A percentile compares a stretch with the other conserved stretches of the same genome.
Evolutionary conservation across 495 filamentous ascomycete genomes (phyloP).

Genomic region (Penicillium tannophilum): DNA sequence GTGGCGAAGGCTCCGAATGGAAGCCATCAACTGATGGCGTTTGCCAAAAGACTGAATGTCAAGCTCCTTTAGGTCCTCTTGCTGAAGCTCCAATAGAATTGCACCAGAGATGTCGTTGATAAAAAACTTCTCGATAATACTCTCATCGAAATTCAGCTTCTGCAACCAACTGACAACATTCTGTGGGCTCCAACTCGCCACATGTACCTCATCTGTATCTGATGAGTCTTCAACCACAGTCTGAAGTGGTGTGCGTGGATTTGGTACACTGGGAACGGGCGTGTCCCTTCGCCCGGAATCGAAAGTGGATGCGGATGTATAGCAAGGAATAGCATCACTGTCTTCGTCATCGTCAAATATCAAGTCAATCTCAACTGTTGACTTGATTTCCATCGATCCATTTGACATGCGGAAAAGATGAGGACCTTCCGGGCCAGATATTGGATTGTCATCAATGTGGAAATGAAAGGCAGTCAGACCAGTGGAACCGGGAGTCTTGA

Average conservation of each 20-base stretch:
- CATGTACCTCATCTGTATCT: slow-evolving; percentile 16
- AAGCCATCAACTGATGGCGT: slow-evolving; percentile 80
- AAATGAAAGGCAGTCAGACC: slow-evolving; percentile 40
- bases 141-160: slow-evolving; percentile 66
- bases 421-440: slow-evolving; percentile 73
- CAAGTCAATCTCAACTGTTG: slow-evolving; percentile 58
- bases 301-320: neutral
- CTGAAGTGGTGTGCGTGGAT: slow-evolving; percentile 3
- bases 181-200: neutral
- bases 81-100: slow-evolving; percentile 81
- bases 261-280: slow-evolving; percentile 18
- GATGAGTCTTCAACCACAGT: neutral
- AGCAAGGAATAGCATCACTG: neutral
- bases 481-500: neutral
- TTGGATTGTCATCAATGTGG: slow-evolving; percentile 38
- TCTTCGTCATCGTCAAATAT: slow-evolving; percentile 64
- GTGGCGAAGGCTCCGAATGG: slow-evolving; percentile 53
- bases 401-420: slow-evolving; percentile 76
- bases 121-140: slow-evolving; percentile 78
- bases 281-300: slow-evolving; percentile 17
- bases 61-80: slow-evolving; percentile 92
- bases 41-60: slow-evolving; percentile 93
- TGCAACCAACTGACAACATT: slow-evolving; percentile 85
- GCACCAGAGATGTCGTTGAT: slow-evolving; percentile 88
- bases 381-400: slow-evolving; percentile 31